phyloP scores from a whole-genome alignment of 192 early-diverging fungal species.

The Gamsiella multidivaricata region DNA sequence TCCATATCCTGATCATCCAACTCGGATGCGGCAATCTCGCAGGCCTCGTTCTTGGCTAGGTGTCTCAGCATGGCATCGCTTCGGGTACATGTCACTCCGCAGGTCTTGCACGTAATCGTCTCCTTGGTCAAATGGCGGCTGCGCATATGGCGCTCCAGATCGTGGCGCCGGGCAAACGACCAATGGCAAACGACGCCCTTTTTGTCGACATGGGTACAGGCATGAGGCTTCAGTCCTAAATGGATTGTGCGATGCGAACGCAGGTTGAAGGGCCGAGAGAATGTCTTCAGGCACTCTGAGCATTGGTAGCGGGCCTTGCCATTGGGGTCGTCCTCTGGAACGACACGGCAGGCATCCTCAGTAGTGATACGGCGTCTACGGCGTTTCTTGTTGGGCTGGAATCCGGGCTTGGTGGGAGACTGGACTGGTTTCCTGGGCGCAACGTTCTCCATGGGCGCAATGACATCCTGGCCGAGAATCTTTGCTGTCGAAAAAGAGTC shows the following conservation, averaged over 20 bases:
- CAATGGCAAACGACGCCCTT: conserved; percentile 64
- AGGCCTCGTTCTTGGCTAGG: conserved; percentile 16
- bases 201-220: conserved; percentile 53
- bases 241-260: conserved; percentile 74
- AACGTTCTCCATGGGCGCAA: conserved; percentile 15
- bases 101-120: conserved; percentile 27
- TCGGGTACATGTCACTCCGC: conserved; percentile 27
- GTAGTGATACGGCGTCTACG: conserved; percentile 50
- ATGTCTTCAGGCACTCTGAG: conserved; percentile 58
- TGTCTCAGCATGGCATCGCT: conserved; percentile 47
- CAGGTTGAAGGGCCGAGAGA: conserved; percentile 79
- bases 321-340: conserved; percentile 32
- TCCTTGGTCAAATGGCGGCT: conserved; percentile 30
- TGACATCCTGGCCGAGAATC: conserved; percentile 28
- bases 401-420: conserved; percentile 47
- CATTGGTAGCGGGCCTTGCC: conserved; percentile 42
- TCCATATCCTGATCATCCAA: conserved; percentile 22
- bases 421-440: conserved; percentile 44
- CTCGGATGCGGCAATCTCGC: conserved; percentile 8
- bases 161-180: conserved; percentile 87
- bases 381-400: conserved; percentile 25
- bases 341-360: conserved; percentile 31
- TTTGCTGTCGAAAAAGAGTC: conserved; percentile 31
- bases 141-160: conserved; percentile 78
- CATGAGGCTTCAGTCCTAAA: conserved; percentile 67